A percentile compares a stretch with the other conserved stretches of the same genome.
Evolutionary conservation across 2,329 filamentous ascomycete species (phyloP).

Genomic region (Penicillium nordicum): DNA sequence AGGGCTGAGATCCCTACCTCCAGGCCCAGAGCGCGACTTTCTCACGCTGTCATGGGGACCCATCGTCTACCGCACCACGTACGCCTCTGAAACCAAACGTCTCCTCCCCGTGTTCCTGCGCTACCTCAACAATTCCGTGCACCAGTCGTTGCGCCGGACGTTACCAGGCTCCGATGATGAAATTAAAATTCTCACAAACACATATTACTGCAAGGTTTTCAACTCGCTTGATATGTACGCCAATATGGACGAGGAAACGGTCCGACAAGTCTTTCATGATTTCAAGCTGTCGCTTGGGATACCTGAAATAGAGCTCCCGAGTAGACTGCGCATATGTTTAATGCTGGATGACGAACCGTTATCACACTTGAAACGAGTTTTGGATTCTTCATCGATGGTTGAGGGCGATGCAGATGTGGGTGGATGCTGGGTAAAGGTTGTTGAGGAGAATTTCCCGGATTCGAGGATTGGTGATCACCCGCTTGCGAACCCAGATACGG

Average conservation of each 20-base stretch:
- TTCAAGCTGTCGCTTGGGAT: slow-evolving; percentile 28
- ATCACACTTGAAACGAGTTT: slow-evolving; percentile 13
- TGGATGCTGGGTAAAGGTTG: slow-evolving; percentile 24
- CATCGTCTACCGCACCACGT: slow-evolving; percentile 29
- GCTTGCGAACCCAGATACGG: neutral
- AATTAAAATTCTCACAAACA: slow-evolving; percentile 14
- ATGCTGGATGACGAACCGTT: slow-evolving; percentile 28
- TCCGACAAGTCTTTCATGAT: slow-evolving; percentile 27
- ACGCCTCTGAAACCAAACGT: slow-evolving; percentile 23
- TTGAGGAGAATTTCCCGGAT: slow-evolving; percentile 33
- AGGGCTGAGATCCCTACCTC: slow-evolving; percentile 26
- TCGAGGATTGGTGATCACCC: slow-evolving; percentile 14
- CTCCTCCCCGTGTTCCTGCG: slow-evolving; percentile 55
- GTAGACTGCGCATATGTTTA: slow-evolving; percentile 26
- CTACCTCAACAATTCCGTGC: slow-evolving; percentile 59
- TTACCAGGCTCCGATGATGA: slow-evolving; percentile 24
- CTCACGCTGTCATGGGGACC: slow-evolving; percentile 31
- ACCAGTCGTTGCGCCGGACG: slow-evolving; percentile 15
- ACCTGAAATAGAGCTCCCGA: slow-evolving; percentile 26
- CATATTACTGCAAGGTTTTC: slow-evolving; percentile 29
- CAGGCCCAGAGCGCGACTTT: slow-evolving; percentile 28
- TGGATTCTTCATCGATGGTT: slow-evolving; percentile 13
- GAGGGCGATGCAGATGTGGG: slow-evolving; percentile 13
- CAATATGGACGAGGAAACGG: slow-evolving; percentile 13
- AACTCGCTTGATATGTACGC: slow-evolving; percentile 15